Evolutionary conservation across 129 eudicot genomes (phyloP), one percentile per base, ranked within the genome.

Genomic region (Lonicera japonica): DNA sequence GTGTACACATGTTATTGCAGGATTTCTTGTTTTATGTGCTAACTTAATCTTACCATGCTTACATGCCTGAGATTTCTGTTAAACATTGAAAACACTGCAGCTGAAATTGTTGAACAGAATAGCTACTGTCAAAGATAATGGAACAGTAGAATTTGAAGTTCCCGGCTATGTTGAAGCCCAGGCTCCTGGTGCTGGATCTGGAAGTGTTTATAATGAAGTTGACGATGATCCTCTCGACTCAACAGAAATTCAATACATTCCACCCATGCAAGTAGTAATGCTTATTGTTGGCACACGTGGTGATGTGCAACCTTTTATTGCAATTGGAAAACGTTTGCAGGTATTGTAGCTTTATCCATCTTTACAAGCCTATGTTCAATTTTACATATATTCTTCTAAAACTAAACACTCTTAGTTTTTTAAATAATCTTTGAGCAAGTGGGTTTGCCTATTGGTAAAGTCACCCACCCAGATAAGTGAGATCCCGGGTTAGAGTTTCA

Each of bases 241-340:
- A 22, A 60, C 79, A 19, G 99, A 88, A 56, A 87, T 88, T 69
- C 87, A 69, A 56, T 68, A 77, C 70, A 76, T 77, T 76, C 96
- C 89, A 60, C 99, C 99, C 19, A 39, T 94, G 70, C 96, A 88
- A 75, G 80, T 94, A 60, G 95, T 83, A 64, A 83, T 94, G 81
- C 95, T 94, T 68, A 88, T 94, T 50, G 99, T 94, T 71, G 99
- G 99, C 63, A 94, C 96, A 22, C 96, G 99, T 40, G 99, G 99
- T 54, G 99, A 94, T 72, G 99, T 94, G 62, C 99, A 94, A 65
- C 99, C 99, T 21, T 94, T 94, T 81, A 71, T 88, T 72, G 99
- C 99, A 59, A 88, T 94, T 63, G 99, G 95, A 25, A 94, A 94
- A 73, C 78, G 82, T 56, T 69, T 94, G 61, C 99, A 94, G 99